These are phyloP conservation scores for Melanomma pulvis-pyrius DNA, from an alignment of 495 filamentous ascomycete species.

Conservation along the genomic window DNA sequence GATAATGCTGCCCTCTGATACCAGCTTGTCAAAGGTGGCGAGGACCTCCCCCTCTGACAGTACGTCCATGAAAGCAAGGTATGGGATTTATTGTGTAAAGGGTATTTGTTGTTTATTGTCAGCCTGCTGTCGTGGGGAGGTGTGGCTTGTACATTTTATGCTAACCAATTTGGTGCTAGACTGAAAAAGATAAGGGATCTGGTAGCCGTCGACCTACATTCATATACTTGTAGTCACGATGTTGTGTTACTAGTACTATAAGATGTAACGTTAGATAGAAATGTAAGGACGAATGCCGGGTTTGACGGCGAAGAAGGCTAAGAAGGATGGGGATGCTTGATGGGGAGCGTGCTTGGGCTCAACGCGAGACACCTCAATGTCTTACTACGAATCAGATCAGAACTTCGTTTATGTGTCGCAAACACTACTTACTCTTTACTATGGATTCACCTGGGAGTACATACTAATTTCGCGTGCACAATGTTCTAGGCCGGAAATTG, in stretches of 20 bases:
- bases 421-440: no score
- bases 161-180: not conserved
- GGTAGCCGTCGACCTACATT: not conserved
- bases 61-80: not conserved
- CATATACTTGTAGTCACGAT: not conserved
- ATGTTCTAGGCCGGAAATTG: not conserved
- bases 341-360: not conserved
- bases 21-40: slow-evolving; percentile 17
- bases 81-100: not conserved
- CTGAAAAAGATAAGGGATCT: not conserved
- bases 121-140: not conserved
- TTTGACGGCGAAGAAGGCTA: not conserved
- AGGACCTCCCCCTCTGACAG: slow-evolving; percentile 16
- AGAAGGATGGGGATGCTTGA: not conserved
- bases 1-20: slow-evolving; percentile 14
- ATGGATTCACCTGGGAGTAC: no score
- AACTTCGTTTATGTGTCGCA: no score
- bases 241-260: not conserved
- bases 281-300: not conserved
- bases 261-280: not conserved
- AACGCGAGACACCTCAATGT: not conserved
- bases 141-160: not conserved
- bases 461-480: no score
- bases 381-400: no score
- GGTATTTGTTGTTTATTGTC: not conserved